Percentiles rank a stretch among this genome's conserved stretches.
Conservation (phyloP, 768 basidiomycete genomes). For the Mycena venus region DNA sequence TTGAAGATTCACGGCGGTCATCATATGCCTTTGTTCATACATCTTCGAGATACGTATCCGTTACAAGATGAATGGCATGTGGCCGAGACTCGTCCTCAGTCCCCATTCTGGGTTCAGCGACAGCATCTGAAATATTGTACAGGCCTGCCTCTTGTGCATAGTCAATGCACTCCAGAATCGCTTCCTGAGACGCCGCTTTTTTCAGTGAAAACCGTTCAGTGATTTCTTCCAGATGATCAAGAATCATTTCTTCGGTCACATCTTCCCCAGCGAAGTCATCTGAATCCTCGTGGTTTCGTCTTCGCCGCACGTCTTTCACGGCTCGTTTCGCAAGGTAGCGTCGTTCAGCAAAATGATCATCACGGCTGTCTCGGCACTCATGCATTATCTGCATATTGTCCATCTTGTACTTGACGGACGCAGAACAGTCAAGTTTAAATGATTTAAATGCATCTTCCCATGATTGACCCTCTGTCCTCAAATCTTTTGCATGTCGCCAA, state of each 20-base stretch:
- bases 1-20: conserved; percentile 18
- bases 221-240: conserved; percentile 33
- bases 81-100: not conserved
- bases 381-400: conserved; percentile 55
- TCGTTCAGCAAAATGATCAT: conserved; percentile 44
- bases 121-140: not conserved
- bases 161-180: conserved; percentile 17
- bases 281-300: not conserved
- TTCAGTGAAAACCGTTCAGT: conserved; percentile 1
- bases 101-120: not conserved
- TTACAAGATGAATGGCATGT: not conserved
- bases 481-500: conserved; percentile 46
- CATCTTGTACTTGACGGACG: conserved; percentile 35
- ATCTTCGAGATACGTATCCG: conserved; percentile 12
- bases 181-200: not conserved
- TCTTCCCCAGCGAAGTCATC: conserved; percentile 19
- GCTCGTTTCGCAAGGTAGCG: conserved; percentile 7
- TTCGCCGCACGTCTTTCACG: not conserved
- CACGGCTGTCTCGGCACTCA: too few species aligned
- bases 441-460: conserved; percentile 49
- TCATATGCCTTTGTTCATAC: conserved; percentile 29
- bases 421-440: conserved; percentile 22
- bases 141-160: conserved; percentile 21
- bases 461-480: conserved; percentile 30
- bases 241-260: conserved; percentile 26